Percentiles rank a stretch among this genome's conserved stretches.
Evolutionary conservation across 768 basidiomycete species (phyloP).

Genomic region (Pholiota microspora): DNA sequence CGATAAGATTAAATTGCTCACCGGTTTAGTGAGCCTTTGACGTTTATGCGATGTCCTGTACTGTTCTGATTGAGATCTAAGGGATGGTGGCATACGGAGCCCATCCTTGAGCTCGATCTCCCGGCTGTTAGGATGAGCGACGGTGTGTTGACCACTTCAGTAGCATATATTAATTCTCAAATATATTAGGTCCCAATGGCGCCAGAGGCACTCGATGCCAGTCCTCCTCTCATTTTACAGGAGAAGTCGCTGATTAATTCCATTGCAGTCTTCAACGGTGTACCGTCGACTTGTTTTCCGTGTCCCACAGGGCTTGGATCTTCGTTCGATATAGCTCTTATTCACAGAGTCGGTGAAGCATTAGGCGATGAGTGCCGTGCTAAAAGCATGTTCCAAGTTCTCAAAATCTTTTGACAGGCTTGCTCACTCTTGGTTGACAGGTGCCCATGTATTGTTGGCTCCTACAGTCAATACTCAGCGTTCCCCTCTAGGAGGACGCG

Average conservation of each 20-base stretch:
- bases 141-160: constrained; percentile 24
- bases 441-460: constrained; percentile 49
- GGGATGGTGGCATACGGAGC: constrained; percentile 43
- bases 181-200: constrained; percentile 52
- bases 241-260: constrained; percentile 28
- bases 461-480: constrained; percentile 68
- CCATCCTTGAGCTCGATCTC: constrained; percentile 37
- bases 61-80: not conserved
- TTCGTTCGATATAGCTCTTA: constrained; percentile 53
- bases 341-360: constrained; percentile 43
- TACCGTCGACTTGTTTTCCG: constrained; percentile 56
- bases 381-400: constrained; percentile 30
- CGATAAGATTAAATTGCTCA: constrained; percentile 44
- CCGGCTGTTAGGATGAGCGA: constrained; percentile 46
- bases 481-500: constrained; percentile 52
- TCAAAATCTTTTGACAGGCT: not conserved
- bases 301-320: constrained; percentile 55
- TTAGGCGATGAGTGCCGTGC: constrained; percentile 53
- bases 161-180: too few relatives aligned
- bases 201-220: constrained; percentile 45
- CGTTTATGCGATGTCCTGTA: not conserved
- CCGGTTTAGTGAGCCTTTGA: constrained; percentile 31
- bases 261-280: constrained; percentile 49
- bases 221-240: not conserved
- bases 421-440: constrained; percentile 19